Percentiles rank a stretch among this genome's conserved stretches.
phyloP scores from a whole-genome alignment of 495 filamentous ascomycete genomes.

The Viridothelium virens region DNA sequence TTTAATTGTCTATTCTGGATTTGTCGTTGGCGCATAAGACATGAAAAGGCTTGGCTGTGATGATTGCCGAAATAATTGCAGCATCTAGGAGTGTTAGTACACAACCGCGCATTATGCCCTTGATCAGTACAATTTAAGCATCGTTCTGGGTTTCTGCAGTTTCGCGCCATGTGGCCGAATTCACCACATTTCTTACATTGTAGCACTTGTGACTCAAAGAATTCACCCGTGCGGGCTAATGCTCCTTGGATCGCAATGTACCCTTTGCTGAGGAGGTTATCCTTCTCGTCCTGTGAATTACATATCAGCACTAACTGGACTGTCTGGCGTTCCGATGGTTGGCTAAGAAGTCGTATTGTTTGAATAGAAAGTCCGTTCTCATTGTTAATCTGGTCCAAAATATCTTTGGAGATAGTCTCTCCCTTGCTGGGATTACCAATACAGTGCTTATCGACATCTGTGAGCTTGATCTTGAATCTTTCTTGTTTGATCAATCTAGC shows the following conservation, averaged over 20 bases:
- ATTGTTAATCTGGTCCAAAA: neutral
- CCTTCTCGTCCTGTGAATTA: slow-evolving; percentile 1
- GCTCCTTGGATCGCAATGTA: neutral
- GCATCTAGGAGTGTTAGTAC: neutral
- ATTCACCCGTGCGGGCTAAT: neutral
- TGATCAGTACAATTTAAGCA: neutral
- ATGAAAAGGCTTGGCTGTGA: slow-evolving; percentile 1
- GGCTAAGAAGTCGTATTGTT: slow-evolving; percentile 1
- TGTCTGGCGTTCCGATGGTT: neutral
- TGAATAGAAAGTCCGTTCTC: slow-evolving; percentile 1
- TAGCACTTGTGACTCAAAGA: slow-evolving; percentile 1
- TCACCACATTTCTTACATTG: slow-evolving; percentile 1
- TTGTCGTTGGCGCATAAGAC: neutral
- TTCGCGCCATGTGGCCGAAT: neutral
- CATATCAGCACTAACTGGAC: neutral
- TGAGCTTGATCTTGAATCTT: neutral
- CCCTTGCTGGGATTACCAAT: too few species aligned
- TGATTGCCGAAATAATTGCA: neutral
- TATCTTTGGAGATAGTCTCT: neutral
- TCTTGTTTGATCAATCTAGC: slow-evolving; percentile 1
- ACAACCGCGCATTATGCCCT: neutral
- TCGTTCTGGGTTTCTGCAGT: slow-evolving; percentile 1
- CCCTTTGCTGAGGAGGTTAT: neutral
- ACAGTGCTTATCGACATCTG: neutral
- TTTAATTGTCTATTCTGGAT: neutral